Percentiles rank a stretch among this genome's conserved stretches.
Conservation (phyloP, 495 filamentous ascomycete species). For the Elasticomyces elasticus region DNA sequence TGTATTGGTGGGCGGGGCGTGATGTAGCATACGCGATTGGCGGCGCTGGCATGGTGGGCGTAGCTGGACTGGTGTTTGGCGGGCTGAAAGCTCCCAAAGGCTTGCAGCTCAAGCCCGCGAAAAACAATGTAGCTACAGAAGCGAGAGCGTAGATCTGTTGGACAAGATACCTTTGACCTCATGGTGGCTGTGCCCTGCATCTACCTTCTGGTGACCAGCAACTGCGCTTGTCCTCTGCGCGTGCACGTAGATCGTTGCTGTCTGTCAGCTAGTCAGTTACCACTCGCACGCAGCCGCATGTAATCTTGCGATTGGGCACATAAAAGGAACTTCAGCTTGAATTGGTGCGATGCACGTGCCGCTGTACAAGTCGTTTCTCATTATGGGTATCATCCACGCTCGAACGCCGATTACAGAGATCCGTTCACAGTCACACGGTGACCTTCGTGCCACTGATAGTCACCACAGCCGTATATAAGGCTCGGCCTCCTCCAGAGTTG, state of each 20-base stretch:
- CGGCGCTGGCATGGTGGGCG: constrained; percentile 64
- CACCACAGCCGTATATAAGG: constrained; percentile 13
- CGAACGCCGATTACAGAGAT: neutral
- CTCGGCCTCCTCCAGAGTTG: constrained; percentile 2
- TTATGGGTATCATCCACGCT: neutral
- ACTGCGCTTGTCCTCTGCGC: too few relatives aligned
- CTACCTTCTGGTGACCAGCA: too few relatives aligned
- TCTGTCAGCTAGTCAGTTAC: too few relatives aligned
- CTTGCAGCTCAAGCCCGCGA: neutral
- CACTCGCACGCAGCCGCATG: too few relatives aligned
- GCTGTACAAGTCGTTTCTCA: too few relatives aligned
- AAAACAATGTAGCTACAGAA: neutral
- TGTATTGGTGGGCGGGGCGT: constrained; percentile 98
- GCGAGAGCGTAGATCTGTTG: neutral
- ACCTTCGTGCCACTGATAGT: constrained; percentile 6
- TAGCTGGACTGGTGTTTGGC: constrained; percentile 60
- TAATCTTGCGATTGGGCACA: too few relatives aligned
- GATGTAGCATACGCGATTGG: constrained; percentile 76
- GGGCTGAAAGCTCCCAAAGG: constrained; percentile 42
- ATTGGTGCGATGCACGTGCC: too few relatives aligned
- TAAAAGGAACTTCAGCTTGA: too few relatives aligned
- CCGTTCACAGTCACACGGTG: neutral
- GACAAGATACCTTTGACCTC: neutral
- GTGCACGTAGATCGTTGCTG: too few relatives aligned
- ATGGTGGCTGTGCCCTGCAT: too few relatives aligned